These are phyloP conservation scores for Emergomyces pasteurianus DNA, from an alignment of 2,329 filamentous ascomycete genomes.

Conservation along the genomic window DNA sequence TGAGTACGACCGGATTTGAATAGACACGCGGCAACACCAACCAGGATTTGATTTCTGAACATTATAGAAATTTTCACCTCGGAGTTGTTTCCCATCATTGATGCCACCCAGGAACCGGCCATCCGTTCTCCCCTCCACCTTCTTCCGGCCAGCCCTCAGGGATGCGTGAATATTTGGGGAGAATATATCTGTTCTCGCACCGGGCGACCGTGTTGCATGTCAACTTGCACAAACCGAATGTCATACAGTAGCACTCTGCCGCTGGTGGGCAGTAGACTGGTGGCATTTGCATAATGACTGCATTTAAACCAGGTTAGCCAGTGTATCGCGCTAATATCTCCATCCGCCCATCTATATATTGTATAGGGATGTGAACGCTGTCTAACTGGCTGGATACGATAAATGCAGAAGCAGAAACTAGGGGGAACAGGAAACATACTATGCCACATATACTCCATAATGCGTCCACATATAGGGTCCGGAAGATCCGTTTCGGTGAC, in stretches of 20 bases:
- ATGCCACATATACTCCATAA: slow-evolving; percentile 50
- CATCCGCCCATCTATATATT: neutral
- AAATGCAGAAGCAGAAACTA: neutral
- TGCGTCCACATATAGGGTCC: slow-evolving; percentile 40
- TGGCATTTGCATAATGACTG: slow-evolving; percentile 33
- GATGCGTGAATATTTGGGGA: slow-evolving; percentile 47
- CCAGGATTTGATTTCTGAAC: too few species aligned
- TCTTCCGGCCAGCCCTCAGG: slow-evolving; percentile 51
- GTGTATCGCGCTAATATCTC: neutral
- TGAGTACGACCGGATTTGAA: neutral
- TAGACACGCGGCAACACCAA: neutral
- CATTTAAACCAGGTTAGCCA: neutral
- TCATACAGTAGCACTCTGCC: slow-evolving; percentile 53
- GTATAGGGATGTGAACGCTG: too few species aligned
- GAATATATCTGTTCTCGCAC: slow-evolving; percentile 46
- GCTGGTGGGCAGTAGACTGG: slow-evolving; percentile 50
- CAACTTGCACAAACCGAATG: slow-evolving; percentile 50
- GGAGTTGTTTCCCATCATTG: neutral
- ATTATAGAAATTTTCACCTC: neutral
- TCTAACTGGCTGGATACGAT: neutral
- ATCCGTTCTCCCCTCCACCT: slow-evolving; percentile 38
- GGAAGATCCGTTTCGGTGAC: slow-evolving; percentile 34
- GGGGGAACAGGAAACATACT: slow-evolving; percentile 38
- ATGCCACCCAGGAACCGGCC: slow-evolving; percentile 12
- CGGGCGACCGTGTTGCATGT: slow-evolving; percentile 15